Evolutionary conservation across 306 rosid species (phyloP), one percentile per base, ranked within the genome.

Genomic region (Canavalia gladiata): DNA sequence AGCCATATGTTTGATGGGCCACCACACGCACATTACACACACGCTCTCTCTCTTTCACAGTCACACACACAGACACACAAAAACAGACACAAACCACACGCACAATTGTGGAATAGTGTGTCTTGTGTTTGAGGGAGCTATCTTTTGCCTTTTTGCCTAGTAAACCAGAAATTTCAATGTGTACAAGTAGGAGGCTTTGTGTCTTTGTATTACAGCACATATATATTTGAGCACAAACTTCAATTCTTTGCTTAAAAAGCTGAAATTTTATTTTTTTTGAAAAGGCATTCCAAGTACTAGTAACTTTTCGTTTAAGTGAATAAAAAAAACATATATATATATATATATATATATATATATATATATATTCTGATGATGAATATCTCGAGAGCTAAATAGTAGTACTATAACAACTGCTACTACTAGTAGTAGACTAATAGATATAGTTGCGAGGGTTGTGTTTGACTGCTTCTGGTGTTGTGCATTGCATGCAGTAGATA

Each of bases 1-100:
- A 87, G 89, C 96, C 94, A 86, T 84, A 81, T 86, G 88, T 89
- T 78, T 83, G 71, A 72, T 91, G 94, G 94, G 78, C 92, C 95
- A 89, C 92, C 90, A 81, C 78, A 81, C 31, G 6, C 82, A 8
- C 90, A 90, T 86, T 86, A 50, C 78, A 74, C 51, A 6, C 85
- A 3, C 51, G 5, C 33, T 25, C 56, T 69, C 77, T 65, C 77
- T 81, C 83, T 74, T 41, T 59, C 82, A 37, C 47, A 43, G 74
- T 71, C 86, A 59, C 77, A 66, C 5, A 66, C 63, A 60, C 30
- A 64, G 83, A 83, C 85, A 80, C 30, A 72, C 64, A 67, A 62
- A 80, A 77, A 73, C 86, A 87, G 74, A 81, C 85, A 83, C 76
- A 58, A 52, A 69, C 56, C 90, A 83, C 87, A 84, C 76, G 65